Evolutionary conservation across 257 asterid genomes (phyloP), one percentile per base, ranked within the genome.

Genomic region (Capsicum rhomboideum): DNA sequence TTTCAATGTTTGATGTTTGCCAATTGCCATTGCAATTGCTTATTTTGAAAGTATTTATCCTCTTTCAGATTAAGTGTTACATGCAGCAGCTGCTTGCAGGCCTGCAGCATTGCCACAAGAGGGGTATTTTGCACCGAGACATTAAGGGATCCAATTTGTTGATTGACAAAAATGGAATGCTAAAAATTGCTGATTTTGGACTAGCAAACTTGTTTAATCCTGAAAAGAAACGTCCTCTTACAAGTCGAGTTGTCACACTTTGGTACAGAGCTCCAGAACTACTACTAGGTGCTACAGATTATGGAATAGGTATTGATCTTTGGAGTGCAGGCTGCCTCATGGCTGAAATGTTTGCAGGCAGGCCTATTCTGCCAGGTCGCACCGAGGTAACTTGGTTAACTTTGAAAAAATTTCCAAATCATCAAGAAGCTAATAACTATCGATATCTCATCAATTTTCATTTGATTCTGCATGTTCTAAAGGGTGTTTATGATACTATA

Each of bases 301-400:
- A 95, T 84, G 98, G 98, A 28, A 49, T 82, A 29, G 98, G 95
- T 0, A 92, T 92, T 53, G 98, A 95, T 90, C 92, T 95, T 21
- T 95, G 98, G 98, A 95, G 98, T 49, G 97, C 86, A 1, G 98
- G 98, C 6, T 95, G 98, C 83, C 96, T 95, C 78, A 83, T 95
- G 94, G 98, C 98, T 4, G 98, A 95, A 91, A 93, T 95, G 98
- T 91, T 91, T 53, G 91, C 89, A 0, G 96, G 97, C 53, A 87
- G 93, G 89, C 95, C 98, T 6, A 91, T 95, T 75, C 69, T 95
- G 90, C 96, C 98, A 29, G 97, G 94, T 26, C 86, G 97, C 59
- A 92, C 97, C 0, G 98, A 95, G 98, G 98, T 95, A n/a, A 87
- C 78, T 40, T 58, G 40, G 28, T 29, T 80, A 40, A 46, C 37